Evolutionary conservation across 352 stramenopile species (phyloP), one percentile per base, ranked within the genome.

Genomic region (Pythium insidiosum): DNA sequence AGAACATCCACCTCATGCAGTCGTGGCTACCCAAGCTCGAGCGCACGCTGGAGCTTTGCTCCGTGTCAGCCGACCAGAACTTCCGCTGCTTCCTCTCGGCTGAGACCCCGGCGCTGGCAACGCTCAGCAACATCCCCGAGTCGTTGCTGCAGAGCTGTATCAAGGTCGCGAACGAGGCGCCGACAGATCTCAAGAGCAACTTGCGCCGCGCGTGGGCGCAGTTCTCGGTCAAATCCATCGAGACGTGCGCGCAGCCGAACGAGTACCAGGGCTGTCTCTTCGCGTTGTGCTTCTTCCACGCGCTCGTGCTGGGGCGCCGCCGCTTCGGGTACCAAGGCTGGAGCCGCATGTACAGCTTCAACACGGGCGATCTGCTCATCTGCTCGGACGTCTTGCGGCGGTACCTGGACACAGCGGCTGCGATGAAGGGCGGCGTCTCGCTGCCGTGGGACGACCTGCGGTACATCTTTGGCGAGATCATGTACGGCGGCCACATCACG

Each of bases 1-100:
- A 96, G 50, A 96, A 97, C 38, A 88, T 90, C 23, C 80, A 97
- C 52, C 55, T 97, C 12, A 96, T 96, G 87, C 85, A 89, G 37
- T 76, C 69, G 20, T 97, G 87, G 88, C 47, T 96, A 10, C 78
- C 77, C 0, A 74, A 73, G 41, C 73, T 97, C 16, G 88, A 96
- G 38, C 63, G 73, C 9, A 69, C 84, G 4, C 43, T 92, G 2
- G 73, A 92, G 33, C 45, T 88, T 26, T 95, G 67, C 38, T 89
- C 76, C 0, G 70, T 84, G 5, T 73, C 84, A 1, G 84, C 84
- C 4, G 92, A 98, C 51, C 66, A 81, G 23, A 94, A 94, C 51
- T 98, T 98, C 53, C 82, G 92, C 5, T 97, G 91, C 49, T 98
- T 98, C 35, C 56, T 98, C 20, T 97, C 86, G 12, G 92, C 91